phyloP scores from a whole-genome alignment of 257 asterid species.

The Ilex aquifolium region DNA sequence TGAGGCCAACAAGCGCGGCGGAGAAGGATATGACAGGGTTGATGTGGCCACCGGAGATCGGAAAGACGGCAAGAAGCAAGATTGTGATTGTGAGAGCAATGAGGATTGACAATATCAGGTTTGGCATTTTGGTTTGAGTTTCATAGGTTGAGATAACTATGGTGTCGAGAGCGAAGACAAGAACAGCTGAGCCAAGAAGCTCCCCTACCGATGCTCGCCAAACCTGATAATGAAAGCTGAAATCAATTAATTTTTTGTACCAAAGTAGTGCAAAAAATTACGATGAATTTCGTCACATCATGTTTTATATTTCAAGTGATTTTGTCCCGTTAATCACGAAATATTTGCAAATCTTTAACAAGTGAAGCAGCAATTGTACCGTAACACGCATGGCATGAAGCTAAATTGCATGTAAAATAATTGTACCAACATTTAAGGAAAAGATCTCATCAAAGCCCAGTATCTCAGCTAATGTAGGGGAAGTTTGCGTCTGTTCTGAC shows the following conservation, averaged over 20 bases:
- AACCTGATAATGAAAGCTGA: conserved; percentile 22
- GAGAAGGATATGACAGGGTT: conserved; percentile 79
- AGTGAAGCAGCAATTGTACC: no score
- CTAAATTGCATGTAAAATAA: neutral
- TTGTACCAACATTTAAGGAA: conserved; percentile 36
- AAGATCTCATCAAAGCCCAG: conserved; percentile 49
- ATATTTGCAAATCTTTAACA: no score
- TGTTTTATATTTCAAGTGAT: neutral
- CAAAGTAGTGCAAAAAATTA: no score
- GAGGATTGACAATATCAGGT: conserved; percentile 38
- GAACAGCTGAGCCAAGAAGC: conserved; percentile 51
- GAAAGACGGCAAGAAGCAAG: conserved; percentile 63
- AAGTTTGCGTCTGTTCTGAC: conserved; percentile 12
- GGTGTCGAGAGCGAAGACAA: conserved; percentile 61
- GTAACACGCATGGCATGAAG: no score
- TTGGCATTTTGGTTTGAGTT: conserved; percentile 45
- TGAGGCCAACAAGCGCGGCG: conserved; percentile 60
- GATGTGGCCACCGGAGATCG: conserved; percentile 78
- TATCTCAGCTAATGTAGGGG: conserved; percentile 28
- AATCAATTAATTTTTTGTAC: no score
- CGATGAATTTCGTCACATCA: neutral
- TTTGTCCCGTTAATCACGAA: no score
- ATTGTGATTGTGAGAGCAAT: conserved; percentile 44
- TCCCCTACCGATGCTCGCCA: conserved; percentile 79
- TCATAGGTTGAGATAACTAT: conserved; percentile 55